Evolutionary conservation across 2,329 filamentous ascomycete species (phyloP).

Genomic region (Xylaria arbuscula): DNA sequence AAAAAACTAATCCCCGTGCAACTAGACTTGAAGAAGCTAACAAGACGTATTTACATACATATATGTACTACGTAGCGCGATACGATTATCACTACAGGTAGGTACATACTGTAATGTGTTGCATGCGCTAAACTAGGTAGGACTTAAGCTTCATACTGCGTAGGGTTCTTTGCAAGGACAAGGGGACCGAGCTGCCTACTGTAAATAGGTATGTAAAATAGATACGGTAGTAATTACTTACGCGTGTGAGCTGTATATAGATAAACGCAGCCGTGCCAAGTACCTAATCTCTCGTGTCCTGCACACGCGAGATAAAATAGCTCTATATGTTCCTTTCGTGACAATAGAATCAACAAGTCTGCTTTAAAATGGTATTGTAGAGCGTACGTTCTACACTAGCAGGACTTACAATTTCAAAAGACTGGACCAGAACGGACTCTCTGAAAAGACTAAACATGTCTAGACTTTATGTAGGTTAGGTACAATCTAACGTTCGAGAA

Average conservation of each 20-base stretch:
- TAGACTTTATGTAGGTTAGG: not conserved
- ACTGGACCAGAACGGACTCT: constrained; percentile 4
- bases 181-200: constrained; percentile 16
- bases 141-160: not conserved
- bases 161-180: constrained; percentile 11
- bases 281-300: not conserved
- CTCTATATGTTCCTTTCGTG: not conserved
- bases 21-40: constrained; percentile 29
- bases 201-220: too few relatives aligned
- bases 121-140: not conserved
- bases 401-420: not conserved
- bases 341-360: not conserved
- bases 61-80: constrained; percentile 11
- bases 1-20: not conserved
- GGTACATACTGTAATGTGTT: not conserved
- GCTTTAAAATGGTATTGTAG: not conserved
- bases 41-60: not conserved
- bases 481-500: not conserved
- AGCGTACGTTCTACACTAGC: not conserved
- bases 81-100: too few relatives aligned
- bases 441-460: not conserved
- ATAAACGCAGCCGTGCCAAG: not conserved
- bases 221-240: not conserved
- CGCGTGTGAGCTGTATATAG: constrained; percentile 9
- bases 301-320: not conserved